Percentiles rank a stretch among this genome's conserved stretches.
Evolutionary conservation across 106 monocot species (phyloP).

Genomic region (Platanthera guangdongensis): DNA sequence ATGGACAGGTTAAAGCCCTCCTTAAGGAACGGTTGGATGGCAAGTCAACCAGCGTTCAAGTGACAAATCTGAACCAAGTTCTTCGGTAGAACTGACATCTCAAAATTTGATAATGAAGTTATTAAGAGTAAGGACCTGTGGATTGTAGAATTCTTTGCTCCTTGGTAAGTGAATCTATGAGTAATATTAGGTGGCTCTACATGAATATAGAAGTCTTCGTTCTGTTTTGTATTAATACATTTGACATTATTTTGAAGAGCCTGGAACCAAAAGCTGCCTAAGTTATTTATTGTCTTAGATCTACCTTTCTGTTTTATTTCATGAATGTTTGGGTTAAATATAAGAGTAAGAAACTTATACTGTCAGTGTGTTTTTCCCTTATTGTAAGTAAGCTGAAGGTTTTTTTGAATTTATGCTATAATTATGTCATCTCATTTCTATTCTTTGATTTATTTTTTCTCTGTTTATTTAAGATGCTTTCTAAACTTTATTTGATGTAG

Average conservation of each 20-base stretch:
- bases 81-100: constrained; percentile 75
- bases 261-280: background rate
- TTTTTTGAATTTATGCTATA: background rate
- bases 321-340: background rate
- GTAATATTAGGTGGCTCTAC: background rate
- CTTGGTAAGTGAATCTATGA: constrained; percentile 42
- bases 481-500: background rate
- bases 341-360: background rate
- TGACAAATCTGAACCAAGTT: constrained; percentile 64
- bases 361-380: background rate
- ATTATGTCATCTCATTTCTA: background rate
- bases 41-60: constrained; percentile 49
- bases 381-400: background rate
- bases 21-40: constrained; percentile 84
- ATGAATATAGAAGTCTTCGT: background rate
- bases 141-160: constrained; percentile 97
- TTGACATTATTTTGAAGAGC: background rate
- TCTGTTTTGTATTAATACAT: background rate
- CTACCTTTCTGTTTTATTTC: background rate
- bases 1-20: constrained; percentile 67
- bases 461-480: background rate
- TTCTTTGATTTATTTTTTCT: background rate
- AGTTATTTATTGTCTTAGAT: background rate
- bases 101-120: constrained; percentile 71
- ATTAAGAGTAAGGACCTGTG: constrained; percentile 88